phyloP scores from a whole-genome alignment of 345 rosid genomes.

The Euphorbia peplus region DNA sequence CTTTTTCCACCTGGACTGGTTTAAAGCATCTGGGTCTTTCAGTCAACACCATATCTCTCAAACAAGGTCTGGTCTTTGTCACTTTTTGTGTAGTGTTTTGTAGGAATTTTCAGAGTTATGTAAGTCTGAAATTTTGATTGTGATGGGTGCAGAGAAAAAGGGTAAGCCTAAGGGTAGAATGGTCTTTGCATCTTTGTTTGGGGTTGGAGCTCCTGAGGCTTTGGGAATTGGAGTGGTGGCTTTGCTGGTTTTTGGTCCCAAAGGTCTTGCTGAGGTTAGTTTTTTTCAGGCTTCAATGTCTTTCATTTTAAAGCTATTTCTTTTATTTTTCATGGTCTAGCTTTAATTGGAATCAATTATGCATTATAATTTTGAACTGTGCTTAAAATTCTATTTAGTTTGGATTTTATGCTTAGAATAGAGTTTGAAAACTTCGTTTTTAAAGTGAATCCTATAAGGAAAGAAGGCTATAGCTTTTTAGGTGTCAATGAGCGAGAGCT shows the following conservation, averaged over 20 bases:
- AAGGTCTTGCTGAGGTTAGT: conserved; percentile 97
- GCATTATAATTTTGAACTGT: too few species aligned
- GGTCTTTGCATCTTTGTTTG: conserved; percentile 78
- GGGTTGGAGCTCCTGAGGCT: conserved; percentile 99
- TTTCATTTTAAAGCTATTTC: too few species aligned
- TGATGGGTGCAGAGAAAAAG: conserved; percentile 50
- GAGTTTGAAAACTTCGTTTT: too few species aligned
- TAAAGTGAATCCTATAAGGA: too few species aligned
- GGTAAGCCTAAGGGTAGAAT: conserved; percentile 39
- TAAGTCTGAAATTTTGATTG: background rate
- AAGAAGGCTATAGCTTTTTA: too few species aligned
- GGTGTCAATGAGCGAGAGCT: too few species aligned
- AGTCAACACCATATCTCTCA: conserved; percentile 37
- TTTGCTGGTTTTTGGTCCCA: conserved; percentile 96
- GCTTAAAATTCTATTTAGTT: too few species aligned
- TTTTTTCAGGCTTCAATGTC: background rate
- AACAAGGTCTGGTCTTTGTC: conserved; percentile 37
- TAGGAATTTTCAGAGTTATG: background rate
- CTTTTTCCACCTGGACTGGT: conserved; percentile 64
- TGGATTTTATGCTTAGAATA: too few species aligned
- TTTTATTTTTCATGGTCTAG: background rate
- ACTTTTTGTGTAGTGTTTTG: conserved; percentile 6
- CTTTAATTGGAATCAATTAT: too few species aligned
- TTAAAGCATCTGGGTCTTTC: conserved; percentile 69
- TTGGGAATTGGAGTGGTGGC: conserved; percentile 97